These are phyloP conservation scores for Erythrobasidium hasegawianum DNA, from an alignment of 1,284 basidiomycete genomes.

Conservation along the genomic window DNA sequence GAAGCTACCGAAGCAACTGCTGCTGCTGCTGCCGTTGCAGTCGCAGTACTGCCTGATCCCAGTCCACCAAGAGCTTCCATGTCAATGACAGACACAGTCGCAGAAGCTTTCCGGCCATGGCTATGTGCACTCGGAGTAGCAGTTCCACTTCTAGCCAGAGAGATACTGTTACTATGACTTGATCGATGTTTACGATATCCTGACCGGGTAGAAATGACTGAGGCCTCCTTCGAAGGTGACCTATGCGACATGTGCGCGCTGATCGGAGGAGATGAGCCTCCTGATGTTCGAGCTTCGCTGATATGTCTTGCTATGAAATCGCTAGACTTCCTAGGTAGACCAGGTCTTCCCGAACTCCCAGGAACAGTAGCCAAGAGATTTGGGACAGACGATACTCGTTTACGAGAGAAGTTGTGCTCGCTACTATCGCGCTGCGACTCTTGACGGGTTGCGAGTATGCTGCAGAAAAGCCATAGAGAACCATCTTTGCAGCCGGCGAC, in stretches of 20 bases:
- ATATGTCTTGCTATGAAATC: neutral
- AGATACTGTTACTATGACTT: constrained; percentile 16
- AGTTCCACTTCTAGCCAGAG: constrained; percentile 16
- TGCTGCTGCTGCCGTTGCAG: neutral
- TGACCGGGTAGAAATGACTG: neutral
- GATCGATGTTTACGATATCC: neutral
- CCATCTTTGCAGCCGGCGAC: constrained; percentile 33
- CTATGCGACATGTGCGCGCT: neutral
- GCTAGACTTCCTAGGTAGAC: neutral
- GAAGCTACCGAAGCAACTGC: neutral
- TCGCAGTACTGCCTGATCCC: neutral
- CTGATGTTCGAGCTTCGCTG: neutral
- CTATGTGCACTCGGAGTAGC: constrained; percentile 8
- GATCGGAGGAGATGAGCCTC: neutral
- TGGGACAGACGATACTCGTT: neutral
- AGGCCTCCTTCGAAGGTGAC: neutral
- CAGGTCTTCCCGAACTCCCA: neutral
- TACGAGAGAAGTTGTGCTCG: neutral
- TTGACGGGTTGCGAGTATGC: constrained; percentile 1
- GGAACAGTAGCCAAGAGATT: neutral
- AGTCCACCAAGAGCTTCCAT: constrained; percentile 17
- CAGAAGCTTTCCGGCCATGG: constrained; percentile 30
- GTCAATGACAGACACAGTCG: constrained; percentile 30
- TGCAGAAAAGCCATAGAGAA: constrained; percentile 33
- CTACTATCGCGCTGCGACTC: neutral